Base-by-base conservation (phyloP, 176 grass and related monocot genomes). In the bread wheat (Triticum aestivum) region DNA sequence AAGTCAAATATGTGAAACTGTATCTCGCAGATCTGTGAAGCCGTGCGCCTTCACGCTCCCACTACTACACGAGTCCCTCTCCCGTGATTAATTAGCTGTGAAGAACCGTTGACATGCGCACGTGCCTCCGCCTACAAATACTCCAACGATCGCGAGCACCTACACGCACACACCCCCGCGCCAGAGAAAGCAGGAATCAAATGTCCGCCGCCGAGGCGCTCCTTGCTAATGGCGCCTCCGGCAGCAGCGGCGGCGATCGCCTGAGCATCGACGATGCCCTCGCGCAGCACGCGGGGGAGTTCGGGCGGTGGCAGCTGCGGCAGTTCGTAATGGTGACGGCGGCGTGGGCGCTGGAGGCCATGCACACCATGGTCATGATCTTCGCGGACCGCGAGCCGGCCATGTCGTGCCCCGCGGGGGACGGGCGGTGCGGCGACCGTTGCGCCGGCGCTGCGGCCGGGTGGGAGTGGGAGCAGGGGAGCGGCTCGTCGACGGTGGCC, bases 301-400 rank as follows among this genome's bases (percentile, higher is more conserved):
- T 93, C 83, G 95, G 95, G 59, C 66, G 73, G 64, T 97, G 95
- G 95, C 95, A 97, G 90, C 92, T 97, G 69, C 90, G 85, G 14
- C 95, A 97, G 83, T 97, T 97, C 92, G 74, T 95, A 39, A 79
- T 90, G 79, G 88, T 88, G 1, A 95, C 95, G 3, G 54, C 87
- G n/a, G 95, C 95, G 47, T 98, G 95, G 95, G 87, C 87, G 38
- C 85, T 98, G 23, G 93, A 98, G 82, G 95, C 91, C 42, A 58
- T 98, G 38, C 92, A 98, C 87, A 89, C 95, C 64, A 98, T 98
- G 95, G 89, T 91, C 12, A 95, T 93, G 79, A 98, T 98, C 85
- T 98, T 95, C 85, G 89, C 95, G 3, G 95, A 98, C 89, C 79
- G 91, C 0, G 92, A 97, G 64, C 92, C 95, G 5, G 73, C 67